Evolutionary conservation across 2,329 filamentous ascomycete genomes (phyloP).

Genomic region (Dactylellina drechsleri): DNA sequence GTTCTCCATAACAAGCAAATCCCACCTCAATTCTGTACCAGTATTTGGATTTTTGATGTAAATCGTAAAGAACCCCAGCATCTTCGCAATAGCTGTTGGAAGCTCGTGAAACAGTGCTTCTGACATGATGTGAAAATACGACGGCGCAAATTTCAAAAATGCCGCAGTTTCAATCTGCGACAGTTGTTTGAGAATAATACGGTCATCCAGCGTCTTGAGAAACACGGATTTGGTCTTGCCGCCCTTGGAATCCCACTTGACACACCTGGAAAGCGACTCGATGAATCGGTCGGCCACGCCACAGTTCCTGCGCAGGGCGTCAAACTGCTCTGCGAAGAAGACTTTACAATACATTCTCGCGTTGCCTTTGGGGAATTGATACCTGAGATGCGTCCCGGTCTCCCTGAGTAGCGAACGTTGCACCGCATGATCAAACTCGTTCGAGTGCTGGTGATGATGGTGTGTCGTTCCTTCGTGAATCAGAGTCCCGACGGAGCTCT

Average conservation of each 20-base stretch:
- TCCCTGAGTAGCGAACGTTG: conserved; percentile 85
- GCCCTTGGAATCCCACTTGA: conserved; percentile 98
- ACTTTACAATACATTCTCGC: conserved; percentile 98
- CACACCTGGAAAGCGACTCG: conserved; percentile 90
- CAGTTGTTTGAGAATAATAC: conserved; percentile 90
- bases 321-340: conserved; percentile 97
- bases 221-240: conserved; percentile 98
- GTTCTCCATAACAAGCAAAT: conserved; percentile 95
- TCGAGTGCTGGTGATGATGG: conserved; percentile 56
- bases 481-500: conserved; percentile 59
- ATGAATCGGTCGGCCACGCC: conserved; percentile 93
- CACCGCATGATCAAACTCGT: conserved; percentile 72
- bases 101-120: conserved; percentile 94
- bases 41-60: conserved; percentile 94
- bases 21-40: conserved; percentile 92
- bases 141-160: conserved; percentile 93
- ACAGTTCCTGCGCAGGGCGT: conserved; percentile 90
- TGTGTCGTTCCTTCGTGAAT: conserved; percentile 49
- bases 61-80: conserved; percentile 98
- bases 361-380: conserved; percentile 92
- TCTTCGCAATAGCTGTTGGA: conserved; percentile 96
- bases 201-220: conserved; percentile 92
- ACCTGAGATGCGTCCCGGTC: conserved; percentile 92
- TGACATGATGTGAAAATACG: conserved; percentile 97
- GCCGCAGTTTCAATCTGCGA: conserved; percentile 91